These are phyloP conservation scores for Candida verbasci DNA, from an alignment of 805 yeast genomes.

Conservation along the genomic window DNA sequence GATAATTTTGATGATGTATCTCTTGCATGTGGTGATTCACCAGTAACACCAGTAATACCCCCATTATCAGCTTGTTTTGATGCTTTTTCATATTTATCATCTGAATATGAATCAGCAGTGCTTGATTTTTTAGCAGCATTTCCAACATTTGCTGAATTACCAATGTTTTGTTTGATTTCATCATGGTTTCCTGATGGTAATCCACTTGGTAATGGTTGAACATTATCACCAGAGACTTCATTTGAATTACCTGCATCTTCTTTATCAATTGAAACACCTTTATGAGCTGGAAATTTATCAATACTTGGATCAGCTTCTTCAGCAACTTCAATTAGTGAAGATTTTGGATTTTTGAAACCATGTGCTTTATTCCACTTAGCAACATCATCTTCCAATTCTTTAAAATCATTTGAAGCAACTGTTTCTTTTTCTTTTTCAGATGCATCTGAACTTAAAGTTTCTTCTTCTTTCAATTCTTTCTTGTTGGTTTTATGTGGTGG, in stretches of 20 bases:
- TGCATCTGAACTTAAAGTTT: conserved; percentile 1
- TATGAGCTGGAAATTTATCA: conserved; percentile 13
- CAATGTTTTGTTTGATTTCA: conserved; percentile 2
- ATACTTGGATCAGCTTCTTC: conserved; percentile 15
- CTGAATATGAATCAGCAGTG: not conserved
- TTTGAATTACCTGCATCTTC: conserved; percentile 1
- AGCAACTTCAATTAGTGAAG: conserved; percentile 25
- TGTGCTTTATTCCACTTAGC: conserved; percentile 25
- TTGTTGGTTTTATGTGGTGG: conserved; percentile 5
- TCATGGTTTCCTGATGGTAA: conserved; percentile 3
- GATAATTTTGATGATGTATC: not conserved
- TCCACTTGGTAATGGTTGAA: conserved; percentile 3
- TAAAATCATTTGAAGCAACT: not conserved
- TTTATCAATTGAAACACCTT: conserved; percentile 3
- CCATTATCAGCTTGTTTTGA: conserved; percentile 3
- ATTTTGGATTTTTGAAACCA: conserved; percentile 17
- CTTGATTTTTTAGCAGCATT: not conserved
- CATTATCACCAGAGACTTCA: conserved; percentile 5
- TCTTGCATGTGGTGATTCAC: not conserved
- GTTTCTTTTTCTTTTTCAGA: conserved; percentile 2
- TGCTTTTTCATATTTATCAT: not conserved
- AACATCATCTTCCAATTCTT: conserved; percentile 19
- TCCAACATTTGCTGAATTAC: not conserved
- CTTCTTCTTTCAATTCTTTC: conserved; percentile 3
- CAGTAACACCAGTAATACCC: conserved; percentile 1